Evolutionary conservation across 2,329 filamentous ascomycete genomes (phyloP).

Genomic region (Tolypocladium paradoxum): DNA sequence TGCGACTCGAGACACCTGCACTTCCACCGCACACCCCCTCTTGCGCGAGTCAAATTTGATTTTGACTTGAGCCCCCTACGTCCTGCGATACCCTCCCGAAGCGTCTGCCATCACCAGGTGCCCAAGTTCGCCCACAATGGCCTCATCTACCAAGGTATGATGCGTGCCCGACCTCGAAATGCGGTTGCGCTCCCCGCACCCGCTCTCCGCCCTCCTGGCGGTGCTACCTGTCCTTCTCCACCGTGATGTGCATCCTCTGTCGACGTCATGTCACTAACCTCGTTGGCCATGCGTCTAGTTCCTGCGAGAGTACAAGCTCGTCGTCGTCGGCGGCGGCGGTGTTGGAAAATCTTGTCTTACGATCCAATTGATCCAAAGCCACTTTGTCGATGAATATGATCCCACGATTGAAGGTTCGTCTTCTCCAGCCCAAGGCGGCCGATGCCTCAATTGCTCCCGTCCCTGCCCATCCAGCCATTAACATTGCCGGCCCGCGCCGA

Average conservation of each 20-base stretch:
- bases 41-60: slow-evolving; percentile 9
- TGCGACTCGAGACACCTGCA: slow-evolving; percentile 1
- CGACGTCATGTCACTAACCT: background rate
- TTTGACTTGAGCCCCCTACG: slow-evolving; percentile 1
- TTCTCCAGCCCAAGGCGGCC: background rate
- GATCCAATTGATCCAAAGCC: slow-evolving; percentile 89
- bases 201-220: background rate
- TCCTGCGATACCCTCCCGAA: slow-evolving; percentile 2
- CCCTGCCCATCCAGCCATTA: background rate
- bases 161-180: background rate
- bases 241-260: background rate
- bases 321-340: slow-evolving; percentile 94
- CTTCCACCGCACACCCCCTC: background rate
- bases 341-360: slow-evolving; percentile 99
- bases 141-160: slow-evolving; percentile 24
- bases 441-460: background rate
- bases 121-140: slow-evolving; percentile 16
- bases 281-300: slow-evolving; percentile 41
- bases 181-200: background rate
- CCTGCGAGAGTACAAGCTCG: slow-evolving; percentile 86
- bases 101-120: background rate
- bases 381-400: slow-evolving; percentile 99
- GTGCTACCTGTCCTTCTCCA: background rate
- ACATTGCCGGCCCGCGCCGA: slow-evolving; percentile 9
- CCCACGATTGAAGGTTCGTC: slow-evolving; percentile 91